Evolutionary conservation across 2,329 filamentous ascomycete genomes (phyloP), one percentile per base, ranked within the genome.

Genomic region (Alternaria hordeiaustralica): DNA sequence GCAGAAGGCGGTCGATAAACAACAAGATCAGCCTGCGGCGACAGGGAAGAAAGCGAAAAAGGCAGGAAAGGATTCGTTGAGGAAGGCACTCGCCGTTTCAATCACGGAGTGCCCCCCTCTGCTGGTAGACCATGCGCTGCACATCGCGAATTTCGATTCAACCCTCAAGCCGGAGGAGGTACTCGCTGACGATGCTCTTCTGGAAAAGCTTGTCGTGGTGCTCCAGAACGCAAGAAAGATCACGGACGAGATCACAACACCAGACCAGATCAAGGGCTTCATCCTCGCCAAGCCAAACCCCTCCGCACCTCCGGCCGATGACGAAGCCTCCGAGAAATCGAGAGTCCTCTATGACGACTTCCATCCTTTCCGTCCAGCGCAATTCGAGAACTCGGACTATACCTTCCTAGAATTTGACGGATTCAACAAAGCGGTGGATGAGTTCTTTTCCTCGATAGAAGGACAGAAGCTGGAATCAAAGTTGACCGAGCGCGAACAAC

Each of bases 361-460:
- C 72, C 95, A 98, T 71, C 96, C 96, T 0, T 98, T 98, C 78
- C 84, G 91, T 43, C 96, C 96, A 0, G 84, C 86, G 21, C 95
- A 98, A 70, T 92, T 97, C 65, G 88, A 90, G 65, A 89, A 94
- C 60, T 83, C 88, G 0, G 82, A 85, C 0, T 87, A 90, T 23
- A 87, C 88, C 4, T 88, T 97, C 15, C 75, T 98, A 12, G 88
- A 92, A 58, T 94, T 94, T 69, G 87, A 93, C 7, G 91, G 90
- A 10, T 98, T 96, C 84, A 97, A 97, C 79, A 92, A 91, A 75
- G 96, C 94, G 0, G 94, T 97, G 0, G 96, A 99, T 76, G 93
- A 97, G 70, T 99, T 97, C 82, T 98, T 97, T 79, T 98, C 96
- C 0, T 98, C 95, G 0, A 88, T 98, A 25, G 96, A 99, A 81